Base-by-base conservation (phyloP, 352 stramenopile genomes). In the Elongisporangium prolatum region DNA sequence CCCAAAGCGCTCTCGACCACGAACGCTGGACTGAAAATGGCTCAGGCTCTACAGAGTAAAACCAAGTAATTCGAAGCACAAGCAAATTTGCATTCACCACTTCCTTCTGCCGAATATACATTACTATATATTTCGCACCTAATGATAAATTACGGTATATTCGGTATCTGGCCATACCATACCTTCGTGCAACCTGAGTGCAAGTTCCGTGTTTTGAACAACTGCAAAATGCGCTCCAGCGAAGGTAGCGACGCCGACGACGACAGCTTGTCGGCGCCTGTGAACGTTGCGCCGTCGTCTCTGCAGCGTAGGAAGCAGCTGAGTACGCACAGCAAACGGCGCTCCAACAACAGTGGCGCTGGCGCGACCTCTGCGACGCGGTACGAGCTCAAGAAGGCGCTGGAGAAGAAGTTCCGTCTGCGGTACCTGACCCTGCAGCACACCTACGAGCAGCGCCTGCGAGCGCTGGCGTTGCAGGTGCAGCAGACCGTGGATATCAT, bases 381-480 rank as follows among this genome's bases (percentile, higher is more conserved):
- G n/a, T 63, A 68, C 54, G 69, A 84, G 47, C 59, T 81, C 47
- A 86, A 86, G 59, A 78, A 74, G 40, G 72, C 68, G 11, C 69
- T 79, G 9, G 81, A 92, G 67, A 76, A 80, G 54, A 90, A 89
- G 61, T 93, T 90, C 54, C 69, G 74, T 11, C 63, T 84, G 38
- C 84, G 84, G 4, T 93, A 93, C 61, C 48, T 73, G 14, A 66
- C 74, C n/a, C 65, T 93, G 22, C 80, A 93, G 49, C 67, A 78
- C 17, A 77, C 79, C 17, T 93, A 93, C 40, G 84, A 93, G 59
- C 75, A 84, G 55, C 73, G 84, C 0, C 63, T 93, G 40, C 75
- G 86, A 44, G 74, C 67, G 54, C 69, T 93, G 9, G 75, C 77
- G 6, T 50, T 56, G 25, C 75, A 81, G 54, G 68, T 91, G 28